Evolutionary conservation across 495 filamentous ascomycete species (phyloP).

Genomic region (Penicillium egyptiacum): DNA sequence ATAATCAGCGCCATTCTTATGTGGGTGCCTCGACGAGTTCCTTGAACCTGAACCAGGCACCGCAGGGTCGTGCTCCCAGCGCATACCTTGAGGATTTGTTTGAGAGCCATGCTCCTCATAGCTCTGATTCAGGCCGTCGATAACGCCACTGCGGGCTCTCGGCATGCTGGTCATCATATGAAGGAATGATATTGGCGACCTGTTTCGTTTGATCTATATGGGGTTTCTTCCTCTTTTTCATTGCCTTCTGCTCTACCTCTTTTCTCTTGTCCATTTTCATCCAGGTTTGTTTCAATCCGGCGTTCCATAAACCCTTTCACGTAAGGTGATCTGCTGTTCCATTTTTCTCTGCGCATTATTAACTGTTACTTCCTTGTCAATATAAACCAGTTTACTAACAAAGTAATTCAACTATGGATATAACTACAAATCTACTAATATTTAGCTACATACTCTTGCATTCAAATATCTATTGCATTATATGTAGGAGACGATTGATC

Average conservation of each 20-base stretch:
- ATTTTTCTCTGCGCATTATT: neutral
- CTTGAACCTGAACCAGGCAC: slow-evolving; percentile 65
- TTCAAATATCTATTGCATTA: neutral
- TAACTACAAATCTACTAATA: neutral
- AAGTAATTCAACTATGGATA: neutral
- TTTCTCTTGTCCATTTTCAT: neutral
- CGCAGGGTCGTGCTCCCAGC: slow-evolving; percentile 77
- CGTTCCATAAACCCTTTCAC: neutral
- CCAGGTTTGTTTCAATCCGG: neutral
- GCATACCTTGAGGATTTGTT: slow-evolving; percentile 93
- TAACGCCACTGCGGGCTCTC: neutral
- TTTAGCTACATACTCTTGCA: neutral
- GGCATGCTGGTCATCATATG: neutral
- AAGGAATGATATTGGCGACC: slow-evolving; percentile 2
- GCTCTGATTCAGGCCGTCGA: slow-evolving; percentile 19
- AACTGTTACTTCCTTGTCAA: slow-evolving; percentile 2
- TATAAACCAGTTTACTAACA: neutral
- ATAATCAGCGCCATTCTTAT: slow-evolving; percentile 34
- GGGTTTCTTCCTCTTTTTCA: neutral
- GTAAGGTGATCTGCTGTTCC: neutral
- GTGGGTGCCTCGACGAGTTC: slow-evolving; percentile 63
- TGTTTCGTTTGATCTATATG: neutral
- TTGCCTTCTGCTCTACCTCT: neutral
- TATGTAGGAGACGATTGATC: neutral
- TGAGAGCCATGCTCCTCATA: slow-evolving; percentile 56